Conservation (phyloP, 257 asterid species). For the Euphrasia confusa region DNA sequence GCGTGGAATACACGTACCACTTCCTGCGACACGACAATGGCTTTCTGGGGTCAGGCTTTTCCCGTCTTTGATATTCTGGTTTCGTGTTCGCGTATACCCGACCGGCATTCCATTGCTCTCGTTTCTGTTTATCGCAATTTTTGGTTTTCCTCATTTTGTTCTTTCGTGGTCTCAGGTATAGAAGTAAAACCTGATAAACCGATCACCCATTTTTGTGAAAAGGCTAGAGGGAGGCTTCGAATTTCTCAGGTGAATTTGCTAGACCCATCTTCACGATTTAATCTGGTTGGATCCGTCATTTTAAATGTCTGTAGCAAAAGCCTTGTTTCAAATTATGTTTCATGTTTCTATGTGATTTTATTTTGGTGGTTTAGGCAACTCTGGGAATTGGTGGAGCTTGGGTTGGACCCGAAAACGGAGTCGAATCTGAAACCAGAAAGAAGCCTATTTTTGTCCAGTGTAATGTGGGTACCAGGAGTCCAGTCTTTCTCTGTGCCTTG, state of each 20-base stretch:
- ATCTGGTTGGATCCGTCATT: background rate
- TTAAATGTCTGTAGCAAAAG: background rate
- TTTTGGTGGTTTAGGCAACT: conserved; percentile 53
- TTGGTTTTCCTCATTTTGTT: background rate
- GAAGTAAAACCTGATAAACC: conserved; percentile 73
- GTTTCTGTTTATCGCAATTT: background rate
- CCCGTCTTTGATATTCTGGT: background rate
- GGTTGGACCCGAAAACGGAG: no score
- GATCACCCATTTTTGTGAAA: conserved; percentile 47
- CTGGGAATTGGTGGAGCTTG: conserved; percentile 57
- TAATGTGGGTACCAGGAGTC: conserved; percentile 66
- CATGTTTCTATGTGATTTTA: background rate
- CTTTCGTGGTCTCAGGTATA: conserved; percentile 41
- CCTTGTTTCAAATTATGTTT: no score
- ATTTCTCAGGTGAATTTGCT: conserved; percentile 57
- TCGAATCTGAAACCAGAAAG: conserved; percentile 22
- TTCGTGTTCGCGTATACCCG: background rate
- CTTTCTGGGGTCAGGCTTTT: conserved; percentile 58
- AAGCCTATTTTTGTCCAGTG: conserved; percentile 51
- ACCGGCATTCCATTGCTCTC: no score
- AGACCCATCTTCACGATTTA: background rate
- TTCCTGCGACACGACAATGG: conserved; percentile 30
- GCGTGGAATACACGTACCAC: background rate
- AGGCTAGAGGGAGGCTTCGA: conserved; percentile 62
- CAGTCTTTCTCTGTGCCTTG: conserved; percentile 62